These are phyloP conservation scores for Neofusicoccum kwambonambiense DNA, from an alignment of 2,329 filamentous ascomycete species.

Conservation along the genomic window DNA sequence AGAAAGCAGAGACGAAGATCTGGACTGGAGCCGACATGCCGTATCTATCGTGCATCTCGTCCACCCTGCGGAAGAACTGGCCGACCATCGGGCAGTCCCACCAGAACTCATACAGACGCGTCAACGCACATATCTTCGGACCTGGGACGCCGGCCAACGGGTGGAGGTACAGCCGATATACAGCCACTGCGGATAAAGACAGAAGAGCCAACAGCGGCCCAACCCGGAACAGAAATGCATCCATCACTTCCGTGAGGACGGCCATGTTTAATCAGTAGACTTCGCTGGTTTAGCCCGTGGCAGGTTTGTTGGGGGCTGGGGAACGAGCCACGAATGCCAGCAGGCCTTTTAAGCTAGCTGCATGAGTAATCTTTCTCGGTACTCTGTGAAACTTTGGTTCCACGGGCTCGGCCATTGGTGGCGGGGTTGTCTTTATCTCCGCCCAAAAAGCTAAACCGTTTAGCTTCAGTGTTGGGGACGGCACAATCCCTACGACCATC, in stretches of 20 bases:
- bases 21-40: not conserved
- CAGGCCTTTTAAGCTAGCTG: no score
- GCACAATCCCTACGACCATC: no score
- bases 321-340: no score
- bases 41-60: conserved; percentile 6
- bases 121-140: conserved; percentile 19
- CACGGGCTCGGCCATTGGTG: no score
- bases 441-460: no score
- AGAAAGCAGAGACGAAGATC: no score
- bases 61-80: not conserved
- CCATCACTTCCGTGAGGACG: not conserved
- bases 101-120: conserved; percentile 14
- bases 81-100: conserved; percentile 14
- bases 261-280: not conserved
- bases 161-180: conserved; percentile 18
- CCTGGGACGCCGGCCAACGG: conserved; percentile 18
- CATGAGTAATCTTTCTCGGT: no score
- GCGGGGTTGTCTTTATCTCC: no score
- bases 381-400: no score
- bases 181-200: not conserved
- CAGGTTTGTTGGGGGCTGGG: no score
- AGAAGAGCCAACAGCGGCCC: not conserved
- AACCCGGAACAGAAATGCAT: not conserved
- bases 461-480: no score
- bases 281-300: no score